Evolutionary conservation across 306 rosid genomes (phyloP).

Genomic region (Prunus fruticosa): DNA sequence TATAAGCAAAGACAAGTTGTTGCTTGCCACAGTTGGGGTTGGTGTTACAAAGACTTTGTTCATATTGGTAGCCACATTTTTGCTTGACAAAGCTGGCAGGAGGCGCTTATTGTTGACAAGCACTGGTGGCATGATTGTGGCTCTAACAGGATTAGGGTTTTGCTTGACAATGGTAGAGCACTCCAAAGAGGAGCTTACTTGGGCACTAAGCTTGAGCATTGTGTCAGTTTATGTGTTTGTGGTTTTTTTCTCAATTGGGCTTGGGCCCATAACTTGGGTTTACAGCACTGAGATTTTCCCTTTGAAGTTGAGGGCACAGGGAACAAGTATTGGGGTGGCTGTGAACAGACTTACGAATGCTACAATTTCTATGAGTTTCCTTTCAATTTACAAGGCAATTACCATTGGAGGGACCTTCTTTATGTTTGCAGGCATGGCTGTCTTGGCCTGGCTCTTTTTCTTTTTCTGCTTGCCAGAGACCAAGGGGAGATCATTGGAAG

Average conservation of each 20-base stretch:
- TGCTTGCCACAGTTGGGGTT: conserved; percentile 64
- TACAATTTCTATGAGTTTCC: conserved; percentile 53
- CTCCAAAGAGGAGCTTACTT: conserved; percentile 24
- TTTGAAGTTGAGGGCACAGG: conserved; percentile 68
- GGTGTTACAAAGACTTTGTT: conserved; percentile 56
- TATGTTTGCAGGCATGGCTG: conserved; percentile 60
- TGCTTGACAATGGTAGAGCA: conserved; percentile 54
- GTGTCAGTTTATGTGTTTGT: conserved; percentile 44
- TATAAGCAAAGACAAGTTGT: conserved; percentile 45
- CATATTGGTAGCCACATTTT: conserved; percentile 42
- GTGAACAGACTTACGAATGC: conserved; percentile 75
- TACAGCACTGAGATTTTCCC: conserved; percentile 84
- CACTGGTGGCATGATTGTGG: conserved; percentile 46
- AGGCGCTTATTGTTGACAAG: conserved; percentile 50
- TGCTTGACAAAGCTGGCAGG: conserved; percentile 66
- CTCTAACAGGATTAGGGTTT: conserved; percentile 42
- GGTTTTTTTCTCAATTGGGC: conserved; percentile 64
- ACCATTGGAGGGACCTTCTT: conserved; percentile 80
- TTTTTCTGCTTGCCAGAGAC: conserved; percentile 75
- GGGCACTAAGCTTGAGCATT: conserved; percentile 63
- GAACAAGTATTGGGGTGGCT: conserved; percentile 63
- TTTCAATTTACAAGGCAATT: conserved; percentile 59
- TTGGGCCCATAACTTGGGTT: conserved; percentile 82
- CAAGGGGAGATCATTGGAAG: conserved; percentile 72
- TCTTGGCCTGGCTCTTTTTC: conserved; percentile 64